Percentiles rank a stretch among this genome's conserved stretches.
These are phyloP conservation scores for Ustilago sp. DNA, from an alignment of 1,284 basidiomycete species.

Conservation along the genomic window DNA sequence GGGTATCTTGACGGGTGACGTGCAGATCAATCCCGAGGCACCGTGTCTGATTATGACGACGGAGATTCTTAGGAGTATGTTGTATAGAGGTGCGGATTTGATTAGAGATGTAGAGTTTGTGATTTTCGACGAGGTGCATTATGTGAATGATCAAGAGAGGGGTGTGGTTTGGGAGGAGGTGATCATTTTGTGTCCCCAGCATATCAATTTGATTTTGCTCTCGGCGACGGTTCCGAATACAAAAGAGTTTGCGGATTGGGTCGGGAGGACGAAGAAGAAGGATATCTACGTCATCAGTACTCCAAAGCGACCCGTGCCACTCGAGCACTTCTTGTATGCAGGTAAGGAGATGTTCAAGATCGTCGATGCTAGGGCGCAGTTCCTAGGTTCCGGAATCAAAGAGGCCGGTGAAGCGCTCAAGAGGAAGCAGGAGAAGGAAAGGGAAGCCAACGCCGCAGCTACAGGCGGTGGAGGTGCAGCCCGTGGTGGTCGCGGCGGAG, in stretches of 20 bases:
- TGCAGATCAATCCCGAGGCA: conserved; percentile 98
- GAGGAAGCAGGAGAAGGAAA: conserved; percentile 96
- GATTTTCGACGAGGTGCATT: conserved; percentile 99
- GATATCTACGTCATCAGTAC: conserved; percentile 99
- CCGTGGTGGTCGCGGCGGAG: conserved; percentile 73
- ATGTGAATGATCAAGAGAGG: conserved; percentile 99
- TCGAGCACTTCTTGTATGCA: conserved; percentile 97
- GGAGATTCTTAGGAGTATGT: conserved; percentile 98
- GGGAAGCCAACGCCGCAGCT: conserved; percentile 82
- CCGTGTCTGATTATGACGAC: conserved; percentile 90
- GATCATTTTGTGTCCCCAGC: conserved; percentile 77
- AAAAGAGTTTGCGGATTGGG: conserved; percentile 99
- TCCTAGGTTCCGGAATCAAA: conserved; percentile 74
- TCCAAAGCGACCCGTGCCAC: conserved; percentile 91
- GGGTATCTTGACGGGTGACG: conserved; percentile 97
- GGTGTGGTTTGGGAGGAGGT: conserved; percentile 99
- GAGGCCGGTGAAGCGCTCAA: conserved; percentile 87
- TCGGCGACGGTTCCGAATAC: conserved; percentile 99
- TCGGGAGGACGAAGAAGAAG: conserved; percentile 98
- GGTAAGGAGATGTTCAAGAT: conserved; percentile 92
- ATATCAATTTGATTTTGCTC: conserved; percentile 76
- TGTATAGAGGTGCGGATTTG: conserved; percentile 83
- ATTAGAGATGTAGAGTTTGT: conserved; percentile 99
- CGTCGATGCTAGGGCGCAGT: conserved; percentile 84
- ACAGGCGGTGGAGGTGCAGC: conserved; percentile 74